Conservation (phyloP, 2,329 filamentous ascomycete species). For the Penicillium frequentans region DNA sequence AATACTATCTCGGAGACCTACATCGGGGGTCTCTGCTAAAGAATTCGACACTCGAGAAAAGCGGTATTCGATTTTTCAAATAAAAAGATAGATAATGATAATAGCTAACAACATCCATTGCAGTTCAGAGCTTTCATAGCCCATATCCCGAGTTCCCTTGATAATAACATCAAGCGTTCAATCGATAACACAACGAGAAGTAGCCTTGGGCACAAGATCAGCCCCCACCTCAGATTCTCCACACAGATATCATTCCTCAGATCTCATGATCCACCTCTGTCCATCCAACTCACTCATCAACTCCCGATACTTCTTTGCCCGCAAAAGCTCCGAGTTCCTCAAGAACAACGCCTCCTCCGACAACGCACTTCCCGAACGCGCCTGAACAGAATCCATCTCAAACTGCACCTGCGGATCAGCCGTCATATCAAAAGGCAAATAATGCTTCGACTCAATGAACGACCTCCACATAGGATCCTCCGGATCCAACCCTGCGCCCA, state of each 20-base stretch:
- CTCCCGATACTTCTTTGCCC: not conserved
- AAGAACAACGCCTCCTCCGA: not conserved
- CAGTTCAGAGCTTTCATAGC: too few relatives aligned
- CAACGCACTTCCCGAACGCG: not conserved
- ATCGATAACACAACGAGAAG: not conserved
- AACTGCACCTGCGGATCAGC: not conserved
- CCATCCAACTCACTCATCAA: not conserved
- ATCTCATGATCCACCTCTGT: not conserved
- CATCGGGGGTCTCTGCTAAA: too few relatives aligned
- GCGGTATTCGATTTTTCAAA: too few relatives aligned
- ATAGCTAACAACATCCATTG: too few relatives aligned
- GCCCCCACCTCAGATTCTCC: too few relatives aligned
- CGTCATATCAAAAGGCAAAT: too few relatives aligned
- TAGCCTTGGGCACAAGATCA: not conserved
- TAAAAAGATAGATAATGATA: too few relatives aligned
- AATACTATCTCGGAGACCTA: too few relatives aligned
- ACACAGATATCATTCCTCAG: not conserved
- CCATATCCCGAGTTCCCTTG: too few relatives aligned
- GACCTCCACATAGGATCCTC: not conserved
- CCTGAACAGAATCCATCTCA: not conserved
- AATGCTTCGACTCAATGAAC: not conserved
- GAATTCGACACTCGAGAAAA: too few relatives aligned
- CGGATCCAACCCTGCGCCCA: not conserved
- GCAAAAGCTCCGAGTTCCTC: not conserved
- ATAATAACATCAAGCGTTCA: too few relatives aligned